Conservation (phyloP, 192 early-diverging fungal species). For the Rhizophlyctis rosea region DNA sequence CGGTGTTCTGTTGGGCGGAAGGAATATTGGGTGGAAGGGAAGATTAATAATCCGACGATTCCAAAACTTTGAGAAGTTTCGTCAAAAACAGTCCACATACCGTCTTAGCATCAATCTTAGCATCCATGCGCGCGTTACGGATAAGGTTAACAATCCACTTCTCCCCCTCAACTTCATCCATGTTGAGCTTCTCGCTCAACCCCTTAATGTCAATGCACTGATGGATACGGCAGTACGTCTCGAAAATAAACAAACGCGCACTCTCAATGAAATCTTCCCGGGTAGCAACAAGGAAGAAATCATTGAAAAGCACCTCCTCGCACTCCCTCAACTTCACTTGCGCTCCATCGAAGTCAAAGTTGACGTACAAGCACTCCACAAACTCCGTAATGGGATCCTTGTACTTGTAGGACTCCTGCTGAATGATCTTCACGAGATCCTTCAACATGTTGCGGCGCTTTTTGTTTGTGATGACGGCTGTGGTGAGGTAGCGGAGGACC, state of each 20-base stretch:
- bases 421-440: constrained; percentile 84
- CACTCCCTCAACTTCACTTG: constrained; percentile 84
- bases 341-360: constrained; percentile 93
- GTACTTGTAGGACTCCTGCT: constrained; percentile 73
- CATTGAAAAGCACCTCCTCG: constrained; percentile 79
- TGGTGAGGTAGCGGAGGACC: constrained; percentile 92
- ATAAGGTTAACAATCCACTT: constrained; percentile 99
- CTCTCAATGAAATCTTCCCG: constrained; percentile 93
- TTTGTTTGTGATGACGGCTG: constrained; percentile 85
- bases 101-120: constrained; percentile 90
- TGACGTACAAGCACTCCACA: constrained; percentile 84
- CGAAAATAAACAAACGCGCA: constrained; percentile 89
- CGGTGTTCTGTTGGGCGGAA: constrained; percentile 63
- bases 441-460: constrained; percentile 80
- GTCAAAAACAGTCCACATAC: constrained; percentile 26
- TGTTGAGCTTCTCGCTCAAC: constrained; percentile 77
- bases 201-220: constrained; percentile 91
- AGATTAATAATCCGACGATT: constrained; percentile 9
- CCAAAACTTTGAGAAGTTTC: not conserved
- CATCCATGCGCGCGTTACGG: constrained; percentile 91
- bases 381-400: constrained; percentile 93
- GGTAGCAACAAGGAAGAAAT: constrained; percentile 89
- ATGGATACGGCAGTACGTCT: constrained; percentile 97
- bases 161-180: constrained; percentile 87
- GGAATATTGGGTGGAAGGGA: not conserved